Conservation (phyloP, 805 yeast genomes). For the Hanseniaspora lindneri region DNA sequence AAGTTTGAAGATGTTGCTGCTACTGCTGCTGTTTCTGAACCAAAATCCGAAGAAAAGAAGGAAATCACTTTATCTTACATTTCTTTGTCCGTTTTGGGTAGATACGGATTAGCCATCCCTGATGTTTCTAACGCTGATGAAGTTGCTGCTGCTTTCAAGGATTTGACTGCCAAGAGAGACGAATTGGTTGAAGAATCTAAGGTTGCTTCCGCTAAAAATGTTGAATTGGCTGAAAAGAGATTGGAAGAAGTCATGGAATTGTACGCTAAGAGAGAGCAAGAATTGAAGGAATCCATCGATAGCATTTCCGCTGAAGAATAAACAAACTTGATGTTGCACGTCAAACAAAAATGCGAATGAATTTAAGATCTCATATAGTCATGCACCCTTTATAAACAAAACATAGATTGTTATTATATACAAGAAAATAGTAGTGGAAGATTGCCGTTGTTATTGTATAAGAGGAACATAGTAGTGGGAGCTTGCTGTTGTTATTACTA, state of each 20-base stretch:
- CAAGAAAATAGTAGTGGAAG: no score
- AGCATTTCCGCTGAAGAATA: slow-evolving; percentile 1
- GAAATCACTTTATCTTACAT: slow-evolving; percentile 70
- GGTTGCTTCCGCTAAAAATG: slow-evolving; percentile 63
- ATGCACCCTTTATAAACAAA: no score
- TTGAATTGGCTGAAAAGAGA: slow-evolving; percentile 65
- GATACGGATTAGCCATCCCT: slow-evolving; percentile 70
- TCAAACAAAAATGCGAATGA: no score
- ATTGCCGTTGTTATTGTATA: no score
- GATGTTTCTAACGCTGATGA: slow-evolving; percentile 49
- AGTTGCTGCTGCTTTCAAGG: slow-evolving; percentile 48
- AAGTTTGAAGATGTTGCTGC: slow-evolving; percentile 34
- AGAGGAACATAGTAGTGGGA: no score
- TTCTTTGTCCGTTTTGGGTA: slow-evolving; percentile 61
- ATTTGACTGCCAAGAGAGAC: slow-evolving; percentile 59
- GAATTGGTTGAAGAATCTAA: slow-evolving; percentile 64
- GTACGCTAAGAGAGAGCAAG: slow-evolving; percentile 37
- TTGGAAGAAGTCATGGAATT: slow-evolving; percentile 54
- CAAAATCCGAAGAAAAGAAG: slow-evolving; percentile 18
- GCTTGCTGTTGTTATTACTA: no score
- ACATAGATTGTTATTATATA: no score
- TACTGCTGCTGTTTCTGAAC: slow-evolving; percentile 16
- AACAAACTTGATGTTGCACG: no score
- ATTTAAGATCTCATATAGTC: no score
- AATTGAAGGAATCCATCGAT: slow-evolving; percentile 21